Evolutionary conservation across 1,139 yeast genomes (phyloP).

Genomic region (Hyphopichia burtonii): DNA sequence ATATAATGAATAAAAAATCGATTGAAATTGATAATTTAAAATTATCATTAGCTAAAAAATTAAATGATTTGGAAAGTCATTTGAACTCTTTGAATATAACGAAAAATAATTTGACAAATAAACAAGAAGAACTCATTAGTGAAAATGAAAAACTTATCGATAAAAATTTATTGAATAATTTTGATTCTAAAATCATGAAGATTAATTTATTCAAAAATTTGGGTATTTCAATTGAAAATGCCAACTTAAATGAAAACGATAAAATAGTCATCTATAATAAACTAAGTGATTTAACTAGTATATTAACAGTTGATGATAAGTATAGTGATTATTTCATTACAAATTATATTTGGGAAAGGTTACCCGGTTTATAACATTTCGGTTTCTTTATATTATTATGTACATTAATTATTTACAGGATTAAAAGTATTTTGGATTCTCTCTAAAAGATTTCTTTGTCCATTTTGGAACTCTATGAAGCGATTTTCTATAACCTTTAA

Average conservation of each 20-base stretch:
- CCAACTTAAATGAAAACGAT: constrained; percentile 14
- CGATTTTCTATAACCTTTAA: constrained; percentile 80
- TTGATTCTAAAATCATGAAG: constrained; percentile 37
- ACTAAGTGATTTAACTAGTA: constrained; percentile 45
- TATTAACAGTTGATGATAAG: constrained; percentile 55
- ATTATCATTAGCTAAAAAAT: constrained; percentile 53
- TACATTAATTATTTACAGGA: no score
- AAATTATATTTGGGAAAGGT: constrained; percentile 69
- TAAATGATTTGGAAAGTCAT: constrained; percentile 56
- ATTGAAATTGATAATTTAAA: constrained; percentile 47
- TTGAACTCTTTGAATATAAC: constrained; percentile 48
- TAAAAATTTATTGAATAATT: constrained; percentile 22
- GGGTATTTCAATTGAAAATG: constrained; percentile 39
- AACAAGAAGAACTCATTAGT: constrained; percentile 20
- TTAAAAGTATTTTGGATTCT: constrained; percentile 75
- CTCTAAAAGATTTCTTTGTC: constrained; percentile 82
- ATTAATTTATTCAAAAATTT: constrained; percentile 44
- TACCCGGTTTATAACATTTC: constrained; percentile 1
- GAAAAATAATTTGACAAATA: constrained; percentile 37
- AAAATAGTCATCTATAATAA: constrained; percentile 53
- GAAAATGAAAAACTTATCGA: constrained; percentile 23
- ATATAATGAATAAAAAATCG: constrained; percentile 27
- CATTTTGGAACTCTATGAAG: constrained; percentile 85
- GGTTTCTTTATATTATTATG: no score
- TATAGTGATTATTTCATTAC: constrained; percentile 65